Conservation (phyloP, 768 basidiomycete species). For the Leccinum obscurum region DNA sequence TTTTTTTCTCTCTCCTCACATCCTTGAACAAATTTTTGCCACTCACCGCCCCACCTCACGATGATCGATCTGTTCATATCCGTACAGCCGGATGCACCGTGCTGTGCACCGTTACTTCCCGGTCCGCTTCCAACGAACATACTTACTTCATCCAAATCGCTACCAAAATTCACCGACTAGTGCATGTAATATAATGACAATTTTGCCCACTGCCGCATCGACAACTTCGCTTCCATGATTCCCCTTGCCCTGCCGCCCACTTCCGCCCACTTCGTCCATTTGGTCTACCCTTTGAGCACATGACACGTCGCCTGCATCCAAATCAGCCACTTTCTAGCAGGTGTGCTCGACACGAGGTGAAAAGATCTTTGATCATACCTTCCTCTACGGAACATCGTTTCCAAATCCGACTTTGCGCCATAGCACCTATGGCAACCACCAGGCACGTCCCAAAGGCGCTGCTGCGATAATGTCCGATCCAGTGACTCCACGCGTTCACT, state of each 20-base stretch:
- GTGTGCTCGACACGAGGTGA: constrained; percentile 36
- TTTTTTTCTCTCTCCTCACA: constrained; percentile 1
- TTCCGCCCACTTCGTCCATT: constrained; percentile 27
- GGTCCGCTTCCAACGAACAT: constrained; percentile 11
- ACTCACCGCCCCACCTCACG: constrained; percentile 2
- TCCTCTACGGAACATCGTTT: constrained; percentile 23
- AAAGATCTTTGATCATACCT: constrained; percentile 28
- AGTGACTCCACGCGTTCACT: constrained; percentile 20
- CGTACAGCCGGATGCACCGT: constrained; percentile 29
- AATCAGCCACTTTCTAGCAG: constrained; percentile 21
- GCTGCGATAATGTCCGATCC: constrained; percentile 33
- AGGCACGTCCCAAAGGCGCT: constrained; percentile 26
- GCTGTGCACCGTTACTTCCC: constrained; percentile 26
- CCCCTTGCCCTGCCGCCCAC: constrained; percentile 24
- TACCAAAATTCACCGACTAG: constrained; percentile 13
- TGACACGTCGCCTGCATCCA: constrained; percentile 27
- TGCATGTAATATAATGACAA: constrained; percentile 12
- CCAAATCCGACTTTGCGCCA: constrained; percentile 24
- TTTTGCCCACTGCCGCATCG: constrained; percentile 18
- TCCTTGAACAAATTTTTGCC: constrained; percentile 26
- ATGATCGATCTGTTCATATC: constrained; percentile 32
- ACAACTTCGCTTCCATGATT: constrained; percentile 26
- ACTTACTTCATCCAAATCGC: constrained; percentile 10
- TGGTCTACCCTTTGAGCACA: constrained; percentile 23
- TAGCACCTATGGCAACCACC: constrained; percentile 22